These are phyloP conservation scores for Noccaea bulbosa DNA, from an alignment of 345 rosid species.

Conservation along the genomic window DNA sequence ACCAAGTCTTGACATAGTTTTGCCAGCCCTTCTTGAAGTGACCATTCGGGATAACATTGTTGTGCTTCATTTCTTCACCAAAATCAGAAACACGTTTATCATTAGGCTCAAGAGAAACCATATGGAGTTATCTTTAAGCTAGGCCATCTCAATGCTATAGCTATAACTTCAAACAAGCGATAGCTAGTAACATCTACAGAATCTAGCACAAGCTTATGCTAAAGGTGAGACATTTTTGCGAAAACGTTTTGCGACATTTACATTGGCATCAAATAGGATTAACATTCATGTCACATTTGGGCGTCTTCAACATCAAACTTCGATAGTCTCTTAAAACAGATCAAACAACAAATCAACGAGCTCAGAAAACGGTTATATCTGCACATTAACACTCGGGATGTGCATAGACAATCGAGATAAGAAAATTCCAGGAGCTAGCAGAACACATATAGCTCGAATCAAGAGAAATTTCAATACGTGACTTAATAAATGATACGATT, in stretches of 20 bases:
- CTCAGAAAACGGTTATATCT: background rate
- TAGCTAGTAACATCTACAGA: background rate
- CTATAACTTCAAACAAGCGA: too few relatives aligned
- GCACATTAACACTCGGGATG: background rate
- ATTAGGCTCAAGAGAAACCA: background rate
- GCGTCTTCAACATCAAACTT: too few relatives aligned
- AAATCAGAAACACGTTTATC: background rate
- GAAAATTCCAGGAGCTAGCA: background rate
- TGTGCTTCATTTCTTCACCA: constrained; percentile 67
- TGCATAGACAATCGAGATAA: background rate
- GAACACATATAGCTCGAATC: background rate
- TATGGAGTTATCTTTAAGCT: background rate
- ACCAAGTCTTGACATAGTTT: constrained; percentile 86
- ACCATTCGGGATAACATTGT: constrained; percentile 71
- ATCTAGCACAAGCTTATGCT: background rate
- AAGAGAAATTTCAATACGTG: background rate
- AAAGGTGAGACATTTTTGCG: background rate
- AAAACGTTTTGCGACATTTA: too few relatives aligned
- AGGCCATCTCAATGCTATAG: background rate
- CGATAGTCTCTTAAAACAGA: too few relatives aligned
- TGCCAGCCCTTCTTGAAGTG: constrained; percentile 95
- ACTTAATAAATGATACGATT: too few relatives aligned
- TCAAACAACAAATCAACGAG: background rate
- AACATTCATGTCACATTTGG: too few relatives aligned
- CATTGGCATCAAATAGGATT: too few relatives aligned